Conservation (phyloP, 1,139 yeast genomes). For the Ogataea hybrid region DNA sequence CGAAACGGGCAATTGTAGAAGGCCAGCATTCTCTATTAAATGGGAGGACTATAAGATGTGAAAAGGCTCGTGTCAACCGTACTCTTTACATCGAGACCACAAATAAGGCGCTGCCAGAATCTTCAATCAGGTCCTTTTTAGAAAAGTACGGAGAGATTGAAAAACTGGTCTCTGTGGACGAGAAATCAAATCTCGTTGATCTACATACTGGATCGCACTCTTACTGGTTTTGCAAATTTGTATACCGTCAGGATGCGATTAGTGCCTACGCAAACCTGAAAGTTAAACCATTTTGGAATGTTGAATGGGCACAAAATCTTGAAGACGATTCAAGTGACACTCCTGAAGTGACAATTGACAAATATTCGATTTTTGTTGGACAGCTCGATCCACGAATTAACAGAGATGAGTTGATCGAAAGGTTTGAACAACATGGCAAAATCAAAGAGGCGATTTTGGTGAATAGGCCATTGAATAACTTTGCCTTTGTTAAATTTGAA, state of each 20-base stretch:
- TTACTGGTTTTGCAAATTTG: slow-evolving; percentile 81
- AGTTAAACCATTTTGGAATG: slow-evolving; percentile 48
- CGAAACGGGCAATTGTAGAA: slow-evolving; percentile 59
- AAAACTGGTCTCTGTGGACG: slow-evolving; percentile 54
- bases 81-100: slow-evolving; percentile 57
- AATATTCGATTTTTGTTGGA: slow-evolving; percentile 72
- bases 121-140: slow-evolving; percentile 40
- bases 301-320: slow-evolving; percentile 85
- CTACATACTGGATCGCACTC: slow-evolving; percentile 28
- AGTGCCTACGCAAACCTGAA: slow-evolving; percentile 75
- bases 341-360: slow-evolving; percentile 53
- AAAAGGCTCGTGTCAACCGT: slow-evolving; percentile 86
- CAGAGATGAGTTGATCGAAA: slow-evolving; percentile 50
- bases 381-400: slow-evolving; percentile 58
- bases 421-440: slow-evolving; percentile 68
- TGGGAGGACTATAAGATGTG: slow-evolving; percentile 81
- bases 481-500: slow-evolving; percentile 69
- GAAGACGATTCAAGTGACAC: slow-evolving; percentile 40
- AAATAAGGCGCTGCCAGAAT: slow-evolving; percentile 30
- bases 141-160: slow-evolving; percentile 72
- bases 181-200: slow-evolving; percentile 23
- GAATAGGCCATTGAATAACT: slow-evolving; percentile 50
- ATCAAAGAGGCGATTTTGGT: slow-evolving; percentile 52
- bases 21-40: slow-evolving; percentile 71
- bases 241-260: slow-evolving; percentile 87